Percentiles rank a stretch among this genome's conserved stretches.
These are phyloP conservation scores for Colletotrichum cuscutae DNA, from an alignment of 2,329 filamentous ascomycete species.

Conservation along the genomic window DNA sequence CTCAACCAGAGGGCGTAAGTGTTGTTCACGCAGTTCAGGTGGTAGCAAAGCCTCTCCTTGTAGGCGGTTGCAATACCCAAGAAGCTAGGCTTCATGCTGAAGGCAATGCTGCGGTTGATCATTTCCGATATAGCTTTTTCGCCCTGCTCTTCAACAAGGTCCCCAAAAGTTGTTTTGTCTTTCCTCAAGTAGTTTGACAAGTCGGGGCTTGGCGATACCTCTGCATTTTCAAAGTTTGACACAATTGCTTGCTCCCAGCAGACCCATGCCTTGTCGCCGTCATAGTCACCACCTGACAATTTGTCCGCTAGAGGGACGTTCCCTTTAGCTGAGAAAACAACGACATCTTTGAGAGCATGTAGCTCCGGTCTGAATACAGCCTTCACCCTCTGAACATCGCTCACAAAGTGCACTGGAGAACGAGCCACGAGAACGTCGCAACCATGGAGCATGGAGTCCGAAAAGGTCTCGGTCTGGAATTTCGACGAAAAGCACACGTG, in stretches of 20 bases:
- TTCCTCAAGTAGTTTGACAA: slow-evolving; percentile 63
- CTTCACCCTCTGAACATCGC: slow-evolving; percentile 77
- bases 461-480: slow-evolving; percentile 67
- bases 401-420: slow-evolving; percentile 74
- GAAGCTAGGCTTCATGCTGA: slow-evolving; percentile 65
- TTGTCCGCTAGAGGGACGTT: slow-evolving; percentile 72
- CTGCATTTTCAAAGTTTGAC: slow-evolving; percentile 71
- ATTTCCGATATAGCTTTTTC: slow-evolving; percentile 53
- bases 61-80: slow-evolving; percentile 73
- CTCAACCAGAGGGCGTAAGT: slow-evolving; percentile 59
- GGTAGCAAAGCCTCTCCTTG: slow-evolving; percentile 73
- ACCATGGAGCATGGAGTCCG: slow-evolving; percentile 63
- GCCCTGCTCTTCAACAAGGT: slow-evolving; percentile 46
- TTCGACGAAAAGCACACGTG: slow-evolving; percentile 75
- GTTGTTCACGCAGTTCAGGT: slow-evolving; percentile 60
- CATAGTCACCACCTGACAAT: slow-evolving; percentile 83
- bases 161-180: slow-evolving; percentile 56
- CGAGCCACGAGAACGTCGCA: slow-evolving; percentile 74
- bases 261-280: slow-evolving; percentile 82
- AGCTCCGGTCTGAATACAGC: slow-evolving; percentile 69
- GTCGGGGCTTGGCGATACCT: slow-evolving; percentile 55
- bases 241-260: slow-evolving; percentile 79
- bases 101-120: slow-evolving; percentile 63
- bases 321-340: slow-evolving; percentile 78
- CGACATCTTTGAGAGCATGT: slow-evolving; percentile 77